Evolutionary conservation across 2,329 filamentous ascomycete species (phyloP).

Genomic region (Tolypocladium tropicale): DNA sequence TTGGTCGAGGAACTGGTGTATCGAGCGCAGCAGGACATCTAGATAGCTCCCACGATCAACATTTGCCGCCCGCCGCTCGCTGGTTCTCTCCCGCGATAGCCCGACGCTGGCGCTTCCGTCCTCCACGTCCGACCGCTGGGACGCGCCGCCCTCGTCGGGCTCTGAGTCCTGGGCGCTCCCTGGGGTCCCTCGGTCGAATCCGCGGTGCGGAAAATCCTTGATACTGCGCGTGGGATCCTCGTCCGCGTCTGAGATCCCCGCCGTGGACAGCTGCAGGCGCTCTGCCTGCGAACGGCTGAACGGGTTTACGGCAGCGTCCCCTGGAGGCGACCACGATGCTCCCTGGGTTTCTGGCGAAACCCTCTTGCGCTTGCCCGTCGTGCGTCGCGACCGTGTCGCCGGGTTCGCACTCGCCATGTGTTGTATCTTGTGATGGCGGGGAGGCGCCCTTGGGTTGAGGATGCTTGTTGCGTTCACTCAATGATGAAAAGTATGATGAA

Average conservation of each 20-base stretch:
- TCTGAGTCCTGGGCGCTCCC: neutral
- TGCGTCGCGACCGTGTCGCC: neutral
- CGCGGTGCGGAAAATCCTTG: conserved; percentile 42
- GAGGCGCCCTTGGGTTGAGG: neutral
- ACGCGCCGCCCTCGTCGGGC: neutral
- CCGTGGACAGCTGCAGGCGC: conserved; percentile 41
- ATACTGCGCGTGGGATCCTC: conserved; percentile 26
- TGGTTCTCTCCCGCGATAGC: conserved; percentile 13
- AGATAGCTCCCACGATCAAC: conserved; percentile 38
- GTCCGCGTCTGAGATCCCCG: conserved; percentile 40
- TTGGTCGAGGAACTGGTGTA: conserved; percentile 62
- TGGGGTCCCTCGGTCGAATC: conserved; percentile 6
- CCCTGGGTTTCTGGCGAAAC: neutral
- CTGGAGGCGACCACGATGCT: conserved; percentile 10
- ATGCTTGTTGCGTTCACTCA: neutral
- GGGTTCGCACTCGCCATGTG: neutral
- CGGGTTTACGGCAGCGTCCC: conserved; percentile 37
- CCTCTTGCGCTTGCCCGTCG: conserved; percentile 1
- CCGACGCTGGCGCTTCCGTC: conserved; percentile 11
- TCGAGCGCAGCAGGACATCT: conserved; percentile 53
- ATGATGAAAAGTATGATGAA: too few species aligned
- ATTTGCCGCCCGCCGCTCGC: neutral
- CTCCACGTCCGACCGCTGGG: conserved; percentile 30
- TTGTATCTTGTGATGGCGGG: neutral
- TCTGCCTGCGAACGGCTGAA: conserved; percentile 42